These are phyloP conservation scores for Fusarium lateritium DNA, from an alignment of 2,329 filamentous ascomycete species.

Conservation along the genomic window DNA sequence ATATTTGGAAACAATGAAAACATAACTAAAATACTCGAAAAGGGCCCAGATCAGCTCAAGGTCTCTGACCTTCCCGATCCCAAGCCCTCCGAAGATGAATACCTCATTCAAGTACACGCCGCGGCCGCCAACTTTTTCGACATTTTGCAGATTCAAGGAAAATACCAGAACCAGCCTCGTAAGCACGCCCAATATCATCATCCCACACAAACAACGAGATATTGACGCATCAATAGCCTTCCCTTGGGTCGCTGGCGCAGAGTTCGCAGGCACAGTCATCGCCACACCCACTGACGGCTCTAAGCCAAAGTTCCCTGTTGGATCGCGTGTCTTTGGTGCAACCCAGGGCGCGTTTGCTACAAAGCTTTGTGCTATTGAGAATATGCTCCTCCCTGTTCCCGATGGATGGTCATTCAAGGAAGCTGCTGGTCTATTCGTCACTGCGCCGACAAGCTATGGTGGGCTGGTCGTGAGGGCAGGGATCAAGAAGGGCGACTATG, in stretches of 20 bases:
- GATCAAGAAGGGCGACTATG: slow-evolving; percentile 85
- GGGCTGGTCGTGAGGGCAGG: slow-evolving; percentile 84
- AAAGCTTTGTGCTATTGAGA: slow-evolving; percentile 77
- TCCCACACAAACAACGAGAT: too few species aligned
- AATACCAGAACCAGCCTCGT: slow-evolving; percentile 93
- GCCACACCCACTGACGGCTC: slow-evolving; percentile 69
- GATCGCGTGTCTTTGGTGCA: slow-evolving; percentile 89
- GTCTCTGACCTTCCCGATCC: slow-evolving; percentile 84
- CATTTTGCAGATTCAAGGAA: slow-evolving; percentile 92
- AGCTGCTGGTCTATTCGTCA: slow-evolving; percentile 91
- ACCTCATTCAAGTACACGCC: slow-evolving; percentile 89
- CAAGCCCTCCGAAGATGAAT: slow-evolving; percentile 78
- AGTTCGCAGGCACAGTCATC: slow-evolving; percentile 87
- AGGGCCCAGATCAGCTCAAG: slow-evolving; percentile 85
- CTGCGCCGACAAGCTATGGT: slow-evolving; percentile 90
- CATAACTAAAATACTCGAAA: neutral
- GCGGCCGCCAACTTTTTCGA: slow-evolving; percentile 97
- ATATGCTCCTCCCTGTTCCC: slow-evolving; percentile 80
- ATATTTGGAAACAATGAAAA: neutral
- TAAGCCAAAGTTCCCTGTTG: slow-evolving; percentile 77
- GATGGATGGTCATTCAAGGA: slow-evolving; percentile 86
- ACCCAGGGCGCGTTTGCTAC: slow-evolving; percentile 90
- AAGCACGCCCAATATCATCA: slow-evolving; percentile 35
- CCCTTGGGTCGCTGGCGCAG: slow-evolving; percentile 88
- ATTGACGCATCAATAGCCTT: slow-evolving; percentile 65